A percentile compares a stretch with the other conserved stretches of the same genome.
Conservation (phyloP, 2,329 filamentous ascomycete genomes). For the Camptophora hylomeconis region DNA sequence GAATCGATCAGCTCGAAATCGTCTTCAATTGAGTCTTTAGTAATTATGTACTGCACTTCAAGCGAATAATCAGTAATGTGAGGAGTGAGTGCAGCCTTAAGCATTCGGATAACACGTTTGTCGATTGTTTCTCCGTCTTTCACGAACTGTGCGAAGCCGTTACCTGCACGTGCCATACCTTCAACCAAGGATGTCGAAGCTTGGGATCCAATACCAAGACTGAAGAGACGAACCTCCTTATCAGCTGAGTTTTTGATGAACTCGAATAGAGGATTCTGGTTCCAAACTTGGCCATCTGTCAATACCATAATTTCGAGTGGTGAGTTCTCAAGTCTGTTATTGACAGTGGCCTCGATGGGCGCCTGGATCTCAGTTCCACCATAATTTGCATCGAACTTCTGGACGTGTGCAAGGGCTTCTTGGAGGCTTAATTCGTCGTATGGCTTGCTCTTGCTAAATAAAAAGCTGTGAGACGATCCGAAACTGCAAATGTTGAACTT, state of each 20-base stretch:
- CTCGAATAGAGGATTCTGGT: constrained; percentile 34
- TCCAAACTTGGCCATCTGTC: constrained; percentile 44
- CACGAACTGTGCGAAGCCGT: constrained; percentile 51
- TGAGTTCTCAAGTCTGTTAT: constrained; percentile 30
- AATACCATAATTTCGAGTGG: constrained; percentile 42
- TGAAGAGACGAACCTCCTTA: constrained; percentile 39
- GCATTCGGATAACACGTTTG: constrained; percentile 57
- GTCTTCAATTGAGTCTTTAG: constrained; percentile 16
- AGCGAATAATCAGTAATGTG: constrained; percentile 53
- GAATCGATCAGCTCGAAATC: constrained; percentile 51
- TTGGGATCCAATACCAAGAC: constrained; percentile 41
- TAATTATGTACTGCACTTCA: constrained; percentile 47
- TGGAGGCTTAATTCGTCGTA: constrained; percentile 34
- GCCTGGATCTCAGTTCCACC: constrained; percentile 42
- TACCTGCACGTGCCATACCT: constrained; percentile 44
- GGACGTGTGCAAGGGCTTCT: constrained; percentile 30
- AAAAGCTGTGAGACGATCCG: constrained; percentile 31
- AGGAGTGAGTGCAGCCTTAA: constrained; percentile 55
- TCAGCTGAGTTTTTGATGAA: constrained; percentile 34
- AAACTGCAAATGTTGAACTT: constrained; percentile 50
- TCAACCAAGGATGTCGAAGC: constrained; percentile 46
- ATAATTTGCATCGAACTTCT: constrained; percentile 31
- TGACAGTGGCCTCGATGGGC: constrained; percentile 27
- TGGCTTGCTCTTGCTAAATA: constrained; percentile 35
- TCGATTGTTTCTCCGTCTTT: constrained; percentile 52